A percentile compares a stretch with the other conserved stretches of the same genome.
Conservation (phyloP, 83 land plant genomes). For the Diphasiastrum complanatum region DNA sequence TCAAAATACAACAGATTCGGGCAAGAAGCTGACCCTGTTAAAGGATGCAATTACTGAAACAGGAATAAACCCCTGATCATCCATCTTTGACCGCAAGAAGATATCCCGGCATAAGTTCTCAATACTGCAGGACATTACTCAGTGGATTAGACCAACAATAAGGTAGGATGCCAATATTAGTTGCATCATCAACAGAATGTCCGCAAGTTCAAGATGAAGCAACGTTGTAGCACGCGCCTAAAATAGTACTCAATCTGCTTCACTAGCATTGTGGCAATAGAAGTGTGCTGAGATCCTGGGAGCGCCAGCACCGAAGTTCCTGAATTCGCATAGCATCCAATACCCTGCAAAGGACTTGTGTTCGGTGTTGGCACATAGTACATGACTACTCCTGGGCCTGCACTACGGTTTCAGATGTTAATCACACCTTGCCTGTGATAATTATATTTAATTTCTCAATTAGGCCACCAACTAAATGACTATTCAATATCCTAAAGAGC, state of each 20-base stretch:
- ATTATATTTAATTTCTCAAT: too few relatives aligned
- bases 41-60: slow-evolving; percentile 68
- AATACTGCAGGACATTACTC: slow-evolving; percentile 41
- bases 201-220: not conserved
- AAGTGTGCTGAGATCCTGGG: slow-evolving; percentile 21
- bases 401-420: too few relatives aligned
- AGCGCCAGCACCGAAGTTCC: slow-evolving; percentile 24
- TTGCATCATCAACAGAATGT: not conserved
- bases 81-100: slow-evolving; percentile 59
- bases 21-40: slow-evolving; percentile 55
- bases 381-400: slow-evolving; percentile 32
- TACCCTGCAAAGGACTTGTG: slow-evolving; percentile 28
- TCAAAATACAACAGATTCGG: not conserved
- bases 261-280: slow-evolving; percentile 40
- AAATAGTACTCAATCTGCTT: slow-evolving; percentile 95
- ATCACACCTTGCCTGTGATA: too few relatives aligned
- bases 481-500: too few relatives aligned
- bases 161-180: not conserved
- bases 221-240: slow-evolving; percentile 41
- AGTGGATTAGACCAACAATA: slow-evolving; percentile 2
- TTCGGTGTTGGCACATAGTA: slow-evolving; percentile 31
- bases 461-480: too few relatives aligned
- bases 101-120: slow-evolving; percentile 63
- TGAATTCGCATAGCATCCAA: slow-evolving; percentile 30
- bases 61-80: slow-evolving; percentile 74